Base-by-base conservation (phyloP, 2,329 filamentous ascomycete species). In the Aspergillus sp. region DNA sequence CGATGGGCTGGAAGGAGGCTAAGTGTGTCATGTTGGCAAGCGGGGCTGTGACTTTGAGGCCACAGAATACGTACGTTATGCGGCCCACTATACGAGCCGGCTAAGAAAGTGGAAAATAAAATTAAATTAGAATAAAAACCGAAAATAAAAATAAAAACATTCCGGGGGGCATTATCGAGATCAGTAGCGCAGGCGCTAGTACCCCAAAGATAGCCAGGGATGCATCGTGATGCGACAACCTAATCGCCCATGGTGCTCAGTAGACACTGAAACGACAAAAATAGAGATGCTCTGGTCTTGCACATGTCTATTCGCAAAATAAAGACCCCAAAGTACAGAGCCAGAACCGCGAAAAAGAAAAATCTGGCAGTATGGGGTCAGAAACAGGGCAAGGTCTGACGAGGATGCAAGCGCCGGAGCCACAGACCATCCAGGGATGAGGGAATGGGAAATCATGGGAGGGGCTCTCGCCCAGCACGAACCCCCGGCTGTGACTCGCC, bases 401-500 rank as follows among this genome's bases (percentile, higher is more conserved):
- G 63, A 67, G 61, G 64, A 68, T 64, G 64, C 66, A 67, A 67
- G 66, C 62, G 66, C 67, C 64, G 56, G 62, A 68, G 63, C 60
- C 62, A 66, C 58, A 57, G 62, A 61, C 59, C 64, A 47, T 61
- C 62, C 65, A 66, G 66, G 64, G 64, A 64, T 67, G 57, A 54
- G 43, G 51, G 38, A 56, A 59, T 41, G 52, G 52, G 25, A 34
- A 34, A 41, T 48, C 34, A 59, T 43, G 43, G 46, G 53, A 19
- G 38, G 43, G 59, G 54, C 56, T 57, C 48, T 59, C 55, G 59
- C 62, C 65, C 63, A 68, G 68, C 68, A 71, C 67, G 69, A 70
- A 71, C 68, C 68, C 68, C 68, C 66, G 64, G 67, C 58, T 67
- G 67, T 69, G 68, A 70, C 67, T 70, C 67, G 68, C 66, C 65